These are phyloP conservation scores for Sporobolomyces phaffii DNA, from an alignment of 768 basidiomycete genomes.

Conservation along the genomic window DNA sequence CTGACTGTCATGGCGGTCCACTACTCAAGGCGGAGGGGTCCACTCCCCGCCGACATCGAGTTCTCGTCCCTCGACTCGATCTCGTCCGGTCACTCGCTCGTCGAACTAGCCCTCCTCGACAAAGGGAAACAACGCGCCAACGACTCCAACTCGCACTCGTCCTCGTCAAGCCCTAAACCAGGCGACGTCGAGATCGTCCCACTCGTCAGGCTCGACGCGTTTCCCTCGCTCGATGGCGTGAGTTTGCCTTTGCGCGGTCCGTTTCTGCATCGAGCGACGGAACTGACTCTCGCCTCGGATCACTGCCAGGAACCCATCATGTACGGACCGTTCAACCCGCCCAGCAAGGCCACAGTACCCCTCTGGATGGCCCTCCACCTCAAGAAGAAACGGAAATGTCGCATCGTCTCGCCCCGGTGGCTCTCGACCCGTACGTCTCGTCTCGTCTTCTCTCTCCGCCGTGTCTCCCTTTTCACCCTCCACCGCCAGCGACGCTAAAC, in stretches of 20 bases:
- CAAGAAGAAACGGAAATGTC: constrained; percentile 89
- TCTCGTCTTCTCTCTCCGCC: constrained; percentile 51
- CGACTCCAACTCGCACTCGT: neutral
- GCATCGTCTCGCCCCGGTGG: constrained; percentile 86
- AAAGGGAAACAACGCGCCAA: too few species aligned
- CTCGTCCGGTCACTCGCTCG: neutral
- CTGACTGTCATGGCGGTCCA: constrained; percentile 23
- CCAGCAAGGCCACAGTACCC: constrained; percentile 75
- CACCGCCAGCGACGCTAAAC: too few species aligned
- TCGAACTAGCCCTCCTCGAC: neutral
- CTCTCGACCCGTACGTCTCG: constrained; percentile 57
- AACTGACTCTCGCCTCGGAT: constrained; percentile 42
- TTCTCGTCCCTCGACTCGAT: constrained; percentile 27
- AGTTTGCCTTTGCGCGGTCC: too few species aligned
- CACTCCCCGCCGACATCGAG: constrained; percentile 30
- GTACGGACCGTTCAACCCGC: constrained; percentile 87
- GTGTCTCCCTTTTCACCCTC: neutral
- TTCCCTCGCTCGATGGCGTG: neutral
- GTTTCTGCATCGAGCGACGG: neutral
- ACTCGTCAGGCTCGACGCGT: constrained; percentile 8
- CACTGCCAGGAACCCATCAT: constrained; percentile 52
- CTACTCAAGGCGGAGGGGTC: constrained; percentile 15
- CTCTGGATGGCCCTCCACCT: constrained; percentile 93
- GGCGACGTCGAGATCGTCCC: constrained; percentile 34
- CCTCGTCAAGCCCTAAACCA: neutral